Base-by-base conservation (phyloP, 441 rosid genomes). In the Euphorbia celastroides region DNA sequence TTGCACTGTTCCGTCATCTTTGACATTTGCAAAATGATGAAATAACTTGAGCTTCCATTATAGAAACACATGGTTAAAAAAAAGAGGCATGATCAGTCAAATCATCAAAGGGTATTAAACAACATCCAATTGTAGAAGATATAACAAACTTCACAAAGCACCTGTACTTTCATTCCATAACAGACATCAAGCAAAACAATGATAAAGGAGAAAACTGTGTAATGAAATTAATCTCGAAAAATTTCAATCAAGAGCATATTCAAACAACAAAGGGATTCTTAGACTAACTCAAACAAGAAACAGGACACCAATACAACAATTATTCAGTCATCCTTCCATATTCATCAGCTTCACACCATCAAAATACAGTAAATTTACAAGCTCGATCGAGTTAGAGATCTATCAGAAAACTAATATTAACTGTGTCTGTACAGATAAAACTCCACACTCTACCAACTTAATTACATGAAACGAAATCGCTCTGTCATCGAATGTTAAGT, bases 1-100 rank as follows among this genome's bases (percentile, higher is more conserved):
- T 63, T 71, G 84, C 36, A 81, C 83, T 14, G 86, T 80, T 61
- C 88, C 88, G 66, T 81, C 80, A 46, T 75, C 64, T 70, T 82
- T 78, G 9, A 84, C 75, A 46, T 72, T 60, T 17, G 84, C 74
- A 60, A 80, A 64, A 25, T 64, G 74, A 44, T 32, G 80, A 51
- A 84, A 41, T 77, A 78, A 82, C 64, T 84, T 81, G 61, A 81
- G 78, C 88, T 84, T 81, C 72, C 76, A 28, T 57, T 32, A 7
- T 42, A 27, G 32, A 16, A 10, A 67, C 32, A 57, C 36, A 50
- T 12, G 26, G 41, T 25, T 51, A 60, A 51, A 68, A 46, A 17
- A 36, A 4, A 3, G 5, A 22, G 27, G 38, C 50, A 55, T 12
- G 34, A 62, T 41, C 22, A 48, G 17, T 3, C 52, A 46, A 46